phyloP scores from a whole-genome alignment of 192 early-diverging fungal genomes.

The Coemansia guatemalensis region DNA sequence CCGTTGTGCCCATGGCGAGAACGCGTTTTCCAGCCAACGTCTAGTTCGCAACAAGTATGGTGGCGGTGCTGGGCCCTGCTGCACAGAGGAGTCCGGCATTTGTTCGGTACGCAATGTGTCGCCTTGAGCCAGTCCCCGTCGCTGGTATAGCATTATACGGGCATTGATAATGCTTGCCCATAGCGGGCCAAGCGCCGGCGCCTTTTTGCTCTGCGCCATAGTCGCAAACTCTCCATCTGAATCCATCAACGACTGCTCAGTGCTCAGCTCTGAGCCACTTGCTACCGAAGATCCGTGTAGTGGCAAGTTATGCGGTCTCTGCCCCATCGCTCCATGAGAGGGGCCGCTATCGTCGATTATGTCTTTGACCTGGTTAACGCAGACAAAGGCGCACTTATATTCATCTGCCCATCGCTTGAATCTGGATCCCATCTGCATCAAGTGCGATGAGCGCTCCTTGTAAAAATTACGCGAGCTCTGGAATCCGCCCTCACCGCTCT shows the following conservation, averaged over 20 bases:
- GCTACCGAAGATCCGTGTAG: conserved; percentile 1
- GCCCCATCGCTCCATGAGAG: no score
- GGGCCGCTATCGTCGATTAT: conserved; percentile 12
- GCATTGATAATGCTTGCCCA: conserved; percentile 77
- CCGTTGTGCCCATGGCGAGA: conserved; percentile 40
- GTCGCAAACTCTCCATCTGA: conserved; percentile 13
- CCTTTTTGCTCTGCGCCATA: conserved; percentile 39
- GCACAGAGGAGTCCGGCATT: background rate
- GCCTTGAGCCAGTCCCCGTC: conserved; percentile 19
- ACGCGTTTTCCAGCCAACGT: conserved; percentile 36
- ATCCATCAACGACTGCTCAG: conserved; percentile 23
- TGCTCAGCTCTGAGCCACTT: conserved; percentile 6
- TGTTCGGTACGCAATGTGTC: conserved; percentile 5
- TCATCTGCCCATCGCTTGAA: conserved; percentile 65
- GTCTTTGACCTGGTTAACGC: conserved; percentile 81
- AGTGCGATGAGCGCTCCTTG: conserved; percentile 45
- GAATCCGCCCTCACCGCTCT: conserved; percentile 3
- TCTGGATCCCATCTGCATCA: conserved; percentile 61
- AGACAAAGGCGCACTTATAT: conserved; percentile 69
- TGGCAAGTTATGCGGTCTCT: no score
- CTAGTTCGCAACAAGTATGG: conserved; percentile 26
- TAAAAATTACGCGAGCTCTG: conserved; percentile 18
- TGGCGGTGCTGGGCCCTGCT: conserved; percentile 4
- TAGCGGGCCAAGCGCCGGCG: conserved; percentile 67
- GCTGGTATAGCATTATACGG: conserved; percentile 58